phyloP scores from a whole-genome alignment of 345 rosid species.

The Euphorbia peplus region DNA sequence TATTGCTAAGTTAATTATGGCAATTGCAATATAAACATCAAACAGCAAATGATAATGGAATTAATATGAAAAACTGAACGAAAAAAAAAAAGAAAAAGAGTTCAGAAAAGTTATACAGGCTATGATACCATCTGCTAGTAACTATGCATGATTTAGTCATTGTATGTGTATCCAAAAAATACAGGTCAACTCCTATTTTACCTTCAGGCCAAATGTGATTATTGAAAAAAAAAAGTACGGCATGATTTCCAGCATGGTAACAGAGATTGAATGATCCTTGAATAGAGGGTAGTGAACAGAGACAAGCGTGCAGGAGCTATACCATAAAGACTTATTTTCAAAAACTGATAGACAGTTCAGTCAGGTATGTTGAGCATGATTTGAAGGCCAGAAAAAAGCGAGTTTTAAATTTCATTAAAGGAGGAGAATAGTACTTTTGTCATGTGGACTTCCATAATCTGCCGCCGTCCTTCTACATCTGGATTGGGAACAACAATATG shows the following conservation, averaged over 20 bases:
- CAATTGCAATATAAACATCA: background rate
- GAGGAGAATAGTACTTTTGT: conserved; percentile 62
- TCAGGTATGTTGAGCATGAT: background rate
- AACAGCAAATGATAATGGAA: background rate
- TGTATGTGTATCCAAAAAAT: background rate
- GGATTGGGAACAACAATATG: conserved; percentile 93
- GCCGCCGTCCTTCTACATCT: conserved; percentile 94
- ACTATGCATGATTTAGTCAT: background rate
- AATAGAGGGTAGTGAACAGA: background rate
- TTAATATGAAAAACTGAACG: background rate
- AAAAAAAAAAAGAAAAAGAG: background rate
- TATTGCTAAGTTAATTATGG: background rate
- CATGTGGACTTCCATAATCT: conserved; percentile 95
- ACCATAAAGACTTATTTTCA: background rate
- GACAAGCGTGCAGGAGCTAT: background rate
- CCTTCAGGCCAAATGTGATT: no score
- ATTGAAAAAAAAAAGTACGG: no score
- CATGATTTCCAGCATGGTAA: background rate
- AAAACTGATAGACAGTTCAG: background rate
- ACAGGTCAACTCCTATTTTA: background rate
- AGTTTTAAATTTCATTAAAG: background rate
- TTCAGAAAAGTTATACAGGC: background rate
- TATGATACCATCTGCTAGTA: background rate
- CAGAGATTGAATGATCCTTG: background rate
- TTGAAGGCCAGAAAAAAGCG: background rate